Base-by-base conservation (phyloP, 768 basidiomycete species). In the Amanita molliuscula region DNA sequence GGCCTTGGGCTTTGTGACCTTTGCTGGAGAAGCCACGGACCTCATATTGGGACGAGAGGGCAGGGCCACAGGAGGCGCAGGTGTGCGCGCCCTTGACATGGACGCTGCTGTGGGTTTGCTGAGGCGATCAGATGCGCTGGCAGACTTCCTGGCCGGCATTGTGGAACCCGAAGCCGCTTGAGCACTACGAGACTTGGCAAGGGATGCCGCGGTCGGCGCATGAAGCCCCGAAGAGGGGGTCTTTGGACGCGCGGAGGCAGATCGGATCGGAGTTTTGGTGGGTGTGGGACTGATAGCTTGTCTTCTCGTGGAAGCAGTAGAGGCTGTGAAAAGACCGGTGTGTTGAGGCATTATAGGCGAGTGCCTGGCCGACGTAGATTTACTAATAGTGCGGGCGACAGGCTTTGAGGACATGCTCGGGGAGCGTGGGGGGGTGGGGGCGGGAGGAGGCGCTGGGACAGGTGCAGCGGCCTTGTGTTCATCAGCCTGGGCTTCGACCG, bases 21-120 rank as follows among this genome's bases (percentile, higher is more conserved):
- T 57, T 21, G 61, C 65, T 6, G 66, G 56, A 4, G 56, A 52
- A 28, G 59, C 56, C 15, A 56, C 51, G n/a, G 60, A 35, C n/a
- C 59, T 48, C 18, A 48, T 63, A 49, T 41, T 55, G 4, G 59
- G 47, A 29, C 65, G 62, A 4, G 61, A 45, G 29, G 65, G 59
- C 25, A 62, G 54, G 18, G 67, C 56, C 41, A 67, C 60, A 8
- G 62, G 52, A 9, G 72, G 53, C n/a, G 69, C 54, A 7, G 67
- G 61, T 3, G 59, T 61, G 15, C 81, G 75, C 18, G 76, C 77
- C 60, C 78, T 82, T 20, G 79, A 79, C 51, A 84, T 60, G 1
- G 84, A 86, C 23, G 87, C 82, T 8, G 86, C 85, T 1, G 88
- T 89, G n/a, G 87, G 88, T 63, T 87, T 87, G 64, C 78, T 86